phyloP scores from a whole-genome alignment of 306 rosid genomes.

The Cucumis melo region DNA sequence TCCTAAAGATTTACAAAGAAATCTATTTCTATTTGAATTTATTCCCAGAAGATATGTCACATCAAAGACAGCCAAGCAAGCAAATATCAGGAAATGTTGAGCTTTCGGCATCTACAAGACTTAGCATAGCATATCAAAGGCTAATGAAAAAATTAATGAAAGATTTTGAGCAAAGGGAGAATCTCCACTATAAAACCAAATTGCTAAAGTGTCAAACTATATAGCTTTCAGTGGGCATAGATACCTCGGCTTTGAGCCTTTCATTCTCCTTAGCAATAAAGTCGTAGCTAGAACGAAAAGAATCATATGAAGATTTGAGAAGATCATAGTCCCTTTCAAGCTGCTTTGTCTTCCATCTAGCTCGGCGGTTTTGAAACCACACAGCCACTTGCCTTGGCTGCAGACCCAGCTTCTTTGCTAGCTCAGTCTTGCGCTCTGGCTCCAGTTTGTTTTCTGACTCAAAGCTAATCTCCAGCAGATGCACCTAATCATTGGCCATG shows the following conservation, averaged over 20 bases:
- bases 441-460: constrained; percentile 97
- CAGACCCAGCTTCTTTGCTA: constrained; percentile 90
- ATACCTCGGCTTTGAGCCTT: constrained; percentile 82
- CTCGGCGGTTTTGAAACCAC: constrained; percentile 98
- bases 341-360: constrained; percentile 99
- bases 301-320: constrained; percentile 74
- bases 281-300: constrained; percentile 57
- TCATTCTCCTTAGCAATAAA: constrained; percentile 66
- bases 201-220: background rate
- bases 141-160: background rate
- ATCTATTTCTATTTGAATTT: background rate
- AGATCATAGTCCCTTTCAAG: constrained; percentile 90
- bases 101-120: background rate
- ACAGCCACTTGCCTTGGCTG: constrained; percentile 98
- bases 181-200: background rate
- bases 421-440: constrained; percentile 79
- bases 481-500: constrained; percentile 37
- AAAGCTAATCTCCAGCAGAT: constrained; percentile 85
- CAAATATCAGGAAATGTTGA: background rate
- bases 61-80: background rate
- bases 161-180: background rate
- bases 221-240: constrained; percentile 3
- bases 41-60: background rate
- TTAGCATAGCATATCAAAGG: background rate
- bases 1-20: background rate